These are phyloP conservation scores for Leccinum ambiguum DNA, from an alignment of 1,284 basidiomycete genomes.

Conservation along the genomic window DNA sequence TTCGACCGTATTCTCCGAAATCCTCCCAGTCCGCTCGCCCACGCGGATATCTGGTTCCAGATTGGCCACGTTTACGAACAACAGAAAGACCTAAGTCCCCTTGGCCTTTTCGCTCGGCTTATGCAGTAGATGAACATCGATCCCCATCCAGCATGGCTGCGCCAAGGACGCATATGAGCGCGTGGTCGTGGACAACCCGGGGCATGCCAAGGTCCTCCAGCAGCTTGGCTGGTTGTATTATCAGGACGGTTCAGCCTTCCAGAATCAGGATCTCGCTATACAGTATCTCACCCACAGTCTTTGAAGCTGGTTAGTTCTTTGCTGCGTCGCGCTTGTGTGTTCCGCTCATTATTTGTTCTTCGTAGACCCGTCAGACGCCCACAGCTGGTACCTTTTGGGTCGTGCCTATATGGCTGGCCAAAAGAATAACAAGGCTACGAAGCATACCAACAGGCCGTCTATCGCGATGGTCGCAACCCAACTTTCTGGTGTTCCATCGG, in stretches of 20 bases:
- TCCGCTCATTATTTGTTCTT: slow-evolving; percentile 10
- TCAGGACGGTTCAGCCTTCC: slow-evolving; percentile 91
- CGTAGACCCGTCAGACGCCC: slow-evolving; percentile 90
- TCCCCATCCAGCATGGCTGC: slow-evolving; percentile 64
- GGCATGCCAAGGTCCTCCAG: slow-evolving; percentile 96
- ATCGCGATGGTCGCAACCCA: slow-evolving; percentile 97
- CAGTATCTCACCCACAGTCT: slow-evolving; percentile 88
- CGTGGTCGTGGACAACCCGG: slow-evolving; percentile 92
- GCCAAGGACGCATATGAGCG: slow-evolving; percentile 97
- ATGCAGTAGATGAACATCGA: slow-evolving; percentile 8
- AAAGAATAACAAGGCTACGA: slow-evolving; percentile 99
- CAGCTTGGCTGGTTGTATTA: slow-evolving; percentile 98
- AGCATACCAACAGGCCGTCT: slow-evolving; percentile 98
- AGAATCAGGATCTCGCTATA: slow-evolving; percentile 94
- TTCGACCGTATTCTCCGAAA: slow-evolving; percentile 96
- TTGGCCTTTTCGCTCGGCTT: background rate
- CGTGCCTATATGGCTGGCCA: slow-evolving; percentile 99
- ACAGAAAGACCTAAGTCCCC: slow-evolving; percentile 79
- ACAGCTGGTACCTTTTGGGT: slow-evolving; percentile 98
- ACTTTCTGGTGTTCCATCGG: slow-evolving; percentile 99
- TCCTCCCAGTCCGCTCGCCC: slow-evolving; percentile 93
- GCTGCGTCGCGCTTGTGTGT: background rate
- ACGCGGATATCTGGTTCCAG: slow-evolving; percentile 99
- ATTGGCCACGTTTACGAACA: slow-evolving; percentile 99
- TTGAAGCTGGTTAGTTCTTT: background rate